Percentiles rank a stretch among this genome's conserved stretches.
Conservation (phyloP, 768 basidiomycete genomes). For the Clitopilus passeckerianus region DNA sequence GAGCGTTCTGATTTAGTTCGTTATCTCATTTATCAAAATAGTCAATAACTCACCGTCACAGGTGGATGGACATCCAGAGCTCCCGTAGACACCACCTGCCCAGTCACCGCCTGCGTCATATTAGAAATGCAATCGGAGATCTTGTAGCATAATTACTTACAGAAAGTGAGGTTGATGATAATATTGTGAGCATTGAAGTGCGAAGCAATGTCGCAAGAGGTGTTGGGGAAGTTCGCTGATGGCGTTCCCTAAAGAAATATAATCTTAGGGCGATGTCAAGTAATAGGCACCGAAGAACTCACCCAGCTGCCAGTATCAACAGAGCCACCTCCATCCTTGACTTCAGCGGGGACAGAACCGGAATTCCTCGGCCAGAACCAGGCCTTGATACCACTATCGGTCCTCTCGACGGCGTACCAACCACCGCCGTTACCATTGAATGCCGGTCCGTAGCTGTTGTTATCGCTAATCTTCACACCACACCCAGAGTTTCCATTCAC, state of each 20-base stretch:
- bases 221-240: conserved; percentile 54
- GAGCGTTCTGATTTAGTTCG: not conserved
- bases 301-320: conserved; percentile 55
- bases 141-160: conserved; percentile 12
- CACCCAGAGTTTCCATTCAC: conserved; percentile 42
- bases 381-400: conserved; percentile 48
- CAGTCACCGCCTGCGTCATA: conserved; percentile 40
- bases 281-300: conserved; percentile 5
- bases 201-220: conserved; percentile 49
- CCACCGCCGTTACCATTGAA: conserved; percentile 60
- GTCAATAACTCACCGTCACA: conserved; percentile 44
- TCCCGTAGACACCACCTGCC: conserved; percentile 47
- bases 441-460: conserved; percentile 47
- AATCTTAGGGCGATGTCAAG: not conserved
- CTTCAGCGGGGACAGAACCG: conserved; percentile 40
- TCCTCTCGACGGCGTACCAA: conserved; percentile 65
- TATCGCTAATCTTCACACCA: conserved; percentile 29
- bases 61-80: conserved; percentile 48
- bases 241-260: conserved; percentile 41
- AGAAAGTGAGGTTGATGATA: conserved; percentile 54
- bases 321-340: conserved; percentile 30
- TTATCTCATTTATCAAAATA: too few species aligned
- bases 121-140: not conserved
- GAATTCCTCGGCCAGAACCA: conserved; percentile 70
- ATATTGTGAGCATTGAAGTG: conserved; percentile 56